These are phyloP conservation scores for Saccharomyces hybrid DNA, from an alignment of 1,139 yeast species.

Conservation along the genomic window DNA sequence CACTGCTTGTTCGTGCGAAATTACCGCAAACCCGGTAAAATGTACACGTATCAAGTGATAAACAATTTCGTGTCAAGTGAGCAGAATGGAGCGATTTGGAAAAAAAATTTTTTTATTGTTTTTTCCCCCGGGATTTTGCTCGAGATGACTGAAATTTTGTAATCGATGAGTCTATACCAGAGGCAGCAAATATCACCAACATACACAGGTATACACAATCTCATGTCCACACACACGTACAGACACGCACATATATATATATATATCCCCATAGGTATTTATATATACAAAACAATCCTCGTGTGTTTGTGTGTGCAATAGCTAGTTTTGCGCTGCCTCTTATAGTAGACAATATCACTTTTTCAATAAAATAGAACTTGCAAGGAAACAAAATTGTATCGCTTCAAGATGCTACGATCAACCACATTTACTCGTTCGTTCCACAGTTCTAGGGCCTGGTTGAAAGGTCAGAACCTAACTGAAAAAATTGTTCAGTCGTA, in stretches of 20 bases:
- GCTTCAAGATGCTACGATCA: slow-evolving; percentile 7
- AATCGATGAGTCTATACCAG: neutral
- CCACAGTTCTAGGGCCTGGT: slow-evolving; percentile 8
- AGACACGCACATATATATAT: neutral
- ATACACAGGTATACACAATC: neutral
- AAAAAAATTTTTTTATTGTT: neutral
- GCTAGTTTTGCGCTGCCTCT: neutral
- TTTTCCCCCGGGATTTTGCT: neutral
- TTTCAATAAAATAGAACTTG: neutral
- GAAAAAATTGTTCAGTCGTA: slow-evolving; percentile 92
- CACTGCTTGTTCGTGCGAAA: neutral
- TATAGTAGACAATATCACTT: neutral
- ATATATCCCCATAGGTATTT: neutral
- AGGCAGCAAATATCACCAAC: neutral
- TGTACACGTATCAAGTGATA: neutral
- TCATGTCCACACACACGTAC: neutral
- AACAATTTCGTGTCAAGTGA: neutral
- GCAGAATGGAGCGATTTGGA: neutral
- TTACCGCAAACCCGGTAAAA: neutral
- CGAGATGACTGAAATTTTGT: neutral
- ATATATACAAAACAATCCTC: neutral
- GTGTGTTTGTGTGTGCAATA: neutral
- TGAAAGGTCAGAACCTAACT: slow-evolving; percentile 63
- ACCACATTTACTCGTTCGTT: slow-evolving; percentile 10
- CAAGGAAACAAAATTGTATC: neutral